Conservation (phyloP, 495 filamentous ascomycete genomes). For the Penicillium samsonianum region DNA sequence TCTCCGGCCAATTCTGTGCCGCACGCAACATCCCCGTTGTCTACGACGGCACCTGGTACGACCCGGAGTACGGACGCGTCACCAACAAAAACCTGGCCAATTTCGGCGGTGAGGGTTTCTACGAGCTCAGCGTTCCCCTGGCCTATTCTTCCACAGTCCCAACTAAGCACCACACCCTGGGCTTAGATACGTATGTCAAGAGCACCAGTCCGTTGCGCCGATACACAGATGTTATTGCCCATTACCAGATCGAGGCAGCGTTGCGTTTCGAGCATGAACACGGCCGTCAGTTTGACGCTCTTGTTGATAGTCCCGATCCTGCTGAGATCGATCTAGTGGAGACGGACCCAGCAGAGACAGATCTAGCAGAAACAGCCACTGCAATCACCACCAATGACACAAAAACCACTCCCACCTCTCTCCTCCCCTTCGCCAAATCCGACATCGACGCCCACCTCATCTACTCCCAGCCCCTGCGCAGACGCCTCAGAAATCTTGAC, state of each 20-base stretch:
- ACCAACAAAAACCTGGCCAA: conserved; percentile 38
- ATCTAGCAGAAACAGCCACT: conserved; percentile 14
- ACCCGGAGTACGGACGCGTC: conserved; percentile 53
- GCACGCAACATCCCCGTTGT: conserved; percentile 75
- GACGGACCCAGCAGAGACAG: neutral
- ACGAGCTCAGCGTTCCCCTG: conserved; percentile 46
- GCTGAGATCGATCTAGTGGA: neutral
- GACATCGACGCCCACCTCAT: conserved; percentile 53
- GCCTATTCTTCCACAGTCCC: conserved; percentile 52
- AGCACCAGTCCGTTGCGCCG: conserved; percentile 85
- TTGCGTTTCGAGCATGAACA: conserved; percentile 66
- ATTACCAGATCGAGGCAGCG: conserved; percentile 89
- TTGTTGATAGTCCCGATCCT: conserved; percentile 15
- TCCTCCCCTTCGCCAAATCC: conserved; percentile 63
- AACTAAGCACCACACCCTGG: conserved; percentile 59
- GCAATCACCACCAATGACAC: neutral
- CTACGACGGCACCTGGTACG: conserved; percentile 68
- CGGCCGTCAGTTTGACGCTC: conserved; percentile 52
- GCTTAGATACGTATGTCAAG: conserved; percentile 70
- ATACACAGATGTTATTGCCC: conserved; percentile 77
- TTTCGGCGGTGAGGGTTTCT: conserved; percentile 36
- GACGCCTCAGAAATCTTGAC: conserved; percentile 37
- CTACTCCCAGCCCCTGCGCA: conserved; percentile 34
- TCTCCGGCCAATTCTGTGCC: conserved; percentile 71
- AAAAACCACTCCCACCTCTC: conserved; percentile 16